Conservation (phyloP, 2,329 filamentous ascomycete species). For the Cryphonectria radicalis region DNA sequence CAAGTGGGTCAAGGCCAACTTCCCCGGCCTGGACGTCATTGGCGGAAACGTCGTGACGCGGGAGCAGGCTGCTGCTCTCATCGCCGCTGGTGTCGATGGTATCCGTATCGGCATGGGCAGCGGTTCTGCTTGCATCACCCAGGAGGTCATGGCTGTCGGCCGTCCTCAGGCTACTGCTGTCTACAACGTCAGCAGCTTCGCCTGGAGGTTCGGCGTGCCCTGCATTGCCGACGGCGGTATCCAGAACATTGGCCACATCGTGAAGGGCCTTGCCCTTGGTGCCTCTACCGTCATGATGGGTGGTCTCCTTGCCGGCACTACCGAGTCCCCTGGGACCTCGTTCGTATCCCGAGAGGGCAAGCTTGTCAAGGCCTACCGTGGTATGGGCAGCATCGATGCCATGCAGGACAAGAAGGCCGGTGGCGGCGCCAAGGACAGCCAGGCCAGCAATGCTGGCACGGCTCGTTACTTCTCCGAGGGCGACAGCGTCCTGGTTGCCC, state of each 20-base stretch:
- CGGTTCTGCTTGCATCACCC: constrained; percentile 96
- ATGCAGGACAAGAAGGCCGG: constrained; percentile 99
- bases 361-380: constrained; percentile 98
- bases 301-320: constrained; percentile 93
- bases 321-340: constrained; percentile 94
- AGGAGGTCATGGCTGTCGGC: constrained; percentile 99
- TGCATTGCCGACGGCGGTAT: constrained; percentile 98
- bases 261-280: constrained; percentile 94
- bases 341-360: constrained; percentile 96
- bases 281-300: constrained; percentile 99
- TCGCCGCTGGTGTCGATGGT: constrained; percentile 92
- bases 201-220: constrained; percentile 90
- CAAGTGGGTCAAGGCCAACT: constrained; percentile 89
- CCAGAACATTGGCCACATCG: constrained; percentile 98
- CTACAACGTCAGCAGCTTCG: constrained; percentile 86
- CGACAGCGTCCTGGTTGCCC: constrained; percentile 90
- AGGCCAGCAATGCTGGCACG: constrained; percentile 89
- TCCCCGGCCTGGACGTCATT: constrained; percentile 88
- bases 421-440: constrained; percentile 69
- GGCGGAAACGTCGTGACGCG: constrained; percentile 98
- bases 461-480: constrained; percentile 98
- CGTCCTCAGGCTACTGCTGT: constrained; percentile 94
- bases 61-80: constrained; percentile 90
- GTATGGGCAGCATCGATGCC: constrained; percentile 98
- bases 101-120: constrained; percentile 99